A percentile compares a stretch with the other conserved stretches of the same genome.
These are phyloP conservation scores for Keithomyces neogunnii DNA, from an alignment of 2,329 filamentous ascomycete species.

Conservation along the genomic window DNA sequence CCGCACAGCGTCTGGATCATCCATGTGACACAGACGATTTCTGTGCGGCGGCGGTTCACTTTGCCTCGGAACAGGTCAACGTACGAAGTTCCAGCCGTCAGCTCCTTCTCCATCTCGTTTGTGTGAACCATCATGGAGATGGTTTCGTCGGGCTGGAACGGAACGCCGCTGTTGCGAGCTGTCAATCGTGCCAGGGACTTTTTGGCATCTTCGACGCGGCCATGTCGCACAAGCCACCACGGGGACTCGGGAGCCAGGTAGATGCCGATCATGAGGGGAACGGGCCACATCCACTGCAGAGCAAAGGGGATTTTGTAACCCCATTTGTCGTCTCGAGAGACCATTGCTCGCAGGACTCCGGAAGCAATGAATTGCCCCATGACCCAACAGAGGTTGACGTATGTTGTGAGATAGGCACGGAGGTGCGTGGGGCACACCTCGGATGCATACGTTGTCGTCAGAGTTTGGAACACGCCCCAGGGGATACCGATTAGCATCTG, in stretches of 20 bases:
- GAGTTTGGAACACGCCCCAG: constrained; percentile 38
- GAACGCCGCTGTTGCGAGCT: constrained; percentile 22
- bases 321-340: constrained; percentile 29
- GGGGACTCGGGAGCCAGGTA: constrained; percentile 40
- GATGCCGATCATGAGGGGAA: constrained; percentile 33
- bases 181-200: constrained; percentile 30
- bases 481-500: constrained; percentile 39
- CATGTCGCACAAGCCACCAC: constrained; percentile 39
- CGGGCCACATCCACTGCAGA: constrained; percentile 40
- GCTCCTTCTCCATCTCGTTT: constrained; percentile 37
- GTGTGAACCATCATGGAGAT: constrained; percentile 44
- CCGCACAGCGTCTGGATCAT: constrained; percentile 33
- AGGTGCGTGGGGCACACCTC: constrained; percentile 37
- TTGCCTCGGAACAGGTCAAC: constrained; percentile 36
- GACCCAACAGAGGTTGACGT: constrained; percentile 42
- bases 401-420: constrained; percentile 39
- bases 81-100: constrained; percentile 32
- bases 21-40: constrained; percentile 36
- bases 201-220: constrained; percentile 29
- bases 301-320: constrained; percentile 40
- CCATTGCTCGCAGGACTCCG: constrained; percentile 32
- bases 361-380: constrained; percentile 38
- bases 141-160: constrained; percentile 32
- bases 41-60: constrained; percentile 35
- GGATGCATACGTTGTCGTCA: constrained; percentile 39